phyloP scores from a whole-genome alignment of 2,329 filamentous ascomycete genomes.

The Aspergillus carbonarius region DNA sequence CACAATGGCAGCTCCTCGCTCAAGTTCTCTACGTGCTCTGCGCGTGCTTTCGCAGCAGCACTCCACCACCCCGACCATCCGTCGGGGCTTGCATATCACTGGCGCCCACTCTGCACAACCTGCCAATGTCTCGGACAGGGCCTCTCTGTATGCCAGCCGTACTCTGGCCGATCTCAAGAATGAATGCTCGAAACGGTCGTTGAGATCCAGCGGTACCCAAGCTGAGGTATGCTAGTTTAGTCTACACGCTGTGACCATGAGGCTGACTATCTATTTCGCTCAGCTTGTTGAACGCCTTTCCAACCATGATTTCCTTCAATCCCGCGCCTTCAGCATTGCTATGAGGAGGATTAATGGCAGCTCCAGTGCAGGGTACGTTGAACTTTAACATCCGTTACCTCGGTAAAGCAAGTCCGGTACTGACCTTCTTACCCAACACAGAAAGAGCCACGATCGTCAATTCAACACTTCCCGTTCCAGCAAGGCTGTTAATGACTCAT shows the following conservation, averaged over 20 bases:
- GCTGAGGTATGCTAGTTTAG: conserved; percentile 44
- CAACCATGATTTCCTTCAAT: conserved; percentile 54
- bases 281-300: conserved; percentile 54
- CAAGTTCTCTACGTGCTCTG: conserved; percentile 46
- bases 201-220: conserved; percentile 49
- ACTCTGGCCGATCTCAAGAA: conserved; percentile 52
- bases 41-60: conserved; percentile 43
- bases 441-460: conserved; percentile 54
- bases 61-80: conserved; percentile 32
- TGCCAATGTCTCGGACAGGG: conserved; percentile 51
- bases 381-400: not conserved
- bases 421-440: conserved; percentile 41
- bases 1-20: conserved; percentile 47
- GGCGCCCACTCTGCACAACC: conserved; percentile 57
- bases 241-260: not conserved
- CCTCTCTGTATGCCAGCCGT: conserved; percentile 51
- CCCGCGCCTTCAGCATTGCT: conserved; percentile 56
- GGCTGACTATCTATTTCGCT: not conserved
- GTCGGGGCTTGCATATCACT: conserved; percentile 60
- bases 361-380: conserved; percentile 38
- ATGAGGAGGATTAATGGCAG: conserved; percentile 49
- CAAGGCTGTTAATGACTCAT: conserved; percentile 58
- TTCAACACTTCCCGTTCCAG: conserved; percentile 62
- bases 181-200: conserved; percentile 52
- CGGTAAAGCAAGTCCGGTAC: conserved; percentile 4